Percentiles rank a stretch among this genome's conserved stretches.
Evolutionary conservation across 129 eudicot genomes (phyloP).

Genomic region (Oenanthe sinensis): DNA sequence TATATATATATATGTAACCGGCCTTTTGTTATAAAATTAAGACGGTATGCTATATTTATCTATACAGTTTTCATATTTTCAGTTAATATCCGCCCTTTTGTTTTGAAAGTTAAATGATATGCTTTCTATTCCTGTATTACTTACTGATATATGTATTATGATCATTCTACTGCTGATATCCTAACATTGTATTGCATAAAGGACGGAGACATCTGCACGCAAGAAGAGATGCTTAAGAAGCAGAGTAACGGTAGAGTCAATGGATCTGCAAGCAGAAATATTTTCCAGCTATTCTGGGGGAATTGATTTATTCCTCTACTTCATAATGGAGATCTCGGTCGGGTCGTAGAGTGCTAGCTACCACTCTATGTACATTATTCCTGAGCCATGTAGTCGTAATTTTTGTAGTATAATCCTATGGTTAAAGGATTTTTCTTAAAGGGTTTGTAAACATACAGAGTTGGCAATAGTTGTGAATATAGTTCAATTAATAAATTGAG

Average conservation of each 20-base stretch:
- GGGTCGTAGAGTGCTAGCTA: background rate
- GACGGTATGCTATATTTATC: too few species aligned
- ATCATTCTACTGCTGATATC: background rate
- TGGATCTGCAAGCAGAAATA: slow-evolving; percentile 79
- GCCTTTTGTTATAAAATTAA: too few species aligned
- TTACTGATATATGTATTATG: background rate
- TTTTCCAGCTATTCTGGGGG: slow-evolving; percentile 78
- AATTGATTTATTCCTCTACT: slow-evolving; percentile 13
- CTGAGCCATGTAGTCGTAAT: background rate
- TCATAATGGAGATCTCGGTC: background rate
- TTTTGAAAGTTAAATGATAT: background rate
- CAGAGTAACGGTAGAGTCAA: slow-evolving; percentile 47
- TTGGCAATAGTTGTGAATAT: background rate
- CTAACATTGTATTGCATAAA: slow-evolving; percentile 9
- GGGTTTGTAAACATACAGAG: background rate
- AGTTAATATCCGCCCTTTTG: too few species aligned
- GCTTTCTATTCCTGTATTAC: background rate
- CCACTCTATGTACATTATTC: background rate
- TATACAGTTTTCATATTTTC: too few species aligned
- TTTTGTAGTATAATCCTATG: background rate
- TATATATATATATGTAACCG: too few species aligned
- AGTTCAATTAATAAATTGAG: background rate
- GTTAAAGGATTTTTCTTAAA: background rate
- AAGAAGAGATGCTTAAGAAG: slow-evolving; percentile 80
- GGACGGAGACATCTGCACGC: slow-evolving; percentile 75